These are phyloP conservation scores for Coccomyxa sp. DNA, from an alignment of 139 green algal genomes.

Conservation along the genomic window DNA sequence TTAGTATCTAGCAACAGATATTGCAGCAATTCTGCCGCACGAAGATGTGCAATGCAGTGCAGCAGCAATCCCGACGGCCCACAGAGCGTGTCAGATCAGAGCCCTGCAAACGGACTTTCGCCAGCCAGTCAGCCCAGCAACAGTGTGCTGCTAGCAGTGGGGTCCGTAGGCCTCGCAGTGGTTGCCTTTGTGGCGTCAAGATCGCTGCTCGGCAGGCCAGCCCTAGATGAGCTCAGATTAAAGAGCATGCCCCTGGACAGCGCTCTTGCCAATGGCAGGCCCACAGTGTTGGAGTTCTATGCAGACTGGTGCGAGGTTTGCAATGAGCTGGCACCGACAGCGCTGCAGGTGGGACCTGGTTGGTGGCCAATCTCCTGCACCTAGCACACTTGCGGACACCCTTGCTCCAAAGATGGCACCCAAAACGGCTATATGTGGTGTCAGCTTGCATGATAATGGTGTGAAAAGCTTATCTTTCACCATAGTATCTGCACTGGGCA, in stretches of 20 bases:
- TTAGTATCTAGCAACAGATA: too few relatives aligned
- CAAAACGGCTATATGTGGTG: neutral
- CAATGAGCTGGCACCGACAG: conserved; percentile 15
- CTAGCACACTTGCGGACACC: neutral
- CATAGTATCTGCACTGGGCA: neutral
- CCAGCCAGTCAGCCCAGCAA: too few relatives aligned
- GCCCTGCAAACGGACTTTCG: too few relatives aligned
- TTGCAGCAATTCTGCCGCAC: too few relatives aligned
- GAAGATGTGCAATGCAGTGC: too few relatives aligned
- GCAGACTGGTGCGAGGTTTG: conserved; percentile 83
- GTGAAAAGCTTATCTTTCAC: neutral
- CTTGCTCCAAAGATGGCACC: neutral
- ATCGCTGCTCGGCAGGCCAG: neutral
- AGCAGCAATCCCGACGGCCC: too few relatives aligned
- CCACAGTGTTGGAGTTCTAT: conserved; percentile 96
- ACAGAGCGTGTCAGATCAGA: too few relatives aligned
- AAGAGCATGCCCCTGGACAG: conserved; percentile 62
- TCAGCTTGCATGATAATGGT: neutral
- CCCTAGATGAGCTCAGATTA: conserved; percentile 61
- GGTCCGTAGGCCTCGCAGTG: neutral
- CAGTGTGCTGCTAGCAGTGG: neutral
- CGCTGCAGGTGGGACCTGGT: neutral
- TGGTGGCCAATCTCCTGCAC: neutral
- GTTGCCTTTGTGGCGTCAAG: neutral
- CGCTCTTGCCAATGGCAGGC: conserved; percentile 72